Percentiles rank a stretch among this genome's conserved stretches.
phyloP scores from a whole-genome alignment of 192 early-diverging fungal genomes.

The Coemansia sp. region DNA sequence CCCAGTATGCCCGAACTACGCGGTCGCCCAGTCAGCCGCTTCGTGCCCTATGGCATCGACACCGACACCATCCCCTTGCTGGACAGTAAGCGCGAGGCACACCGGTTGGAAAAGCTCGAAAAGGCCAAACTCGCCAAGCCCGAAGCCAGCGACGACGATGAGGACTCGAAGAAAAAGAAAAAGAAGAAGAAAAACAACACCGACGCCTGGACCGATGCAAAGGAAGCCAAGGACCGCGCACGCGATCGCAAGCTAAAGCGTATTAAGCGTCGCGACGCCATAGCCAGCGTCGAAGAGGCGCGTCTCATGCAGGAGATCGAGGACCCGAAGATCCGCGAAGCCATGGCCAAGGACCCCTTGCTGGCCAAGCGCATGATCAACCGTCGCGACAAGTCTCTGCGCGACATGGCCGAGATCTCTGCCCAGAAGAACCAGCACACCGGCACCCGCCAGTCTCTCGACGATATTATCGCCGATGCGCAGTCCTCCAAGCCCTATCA shows the following conservation, averaged over 20 bases:
- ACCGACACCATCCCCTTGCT: constrained; percentile 46
- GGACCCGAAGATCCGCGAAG: constrained; percentile 39
- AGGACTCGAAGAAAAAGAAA: neutral
- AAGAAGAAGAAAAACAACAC: constrained; percentile 29
- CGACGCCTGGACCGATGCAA: constrained; percentile 39
- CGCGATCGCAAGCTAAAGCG: constrained; percentile 48
- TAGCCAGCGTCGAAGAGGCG: constrained; percentile 18
- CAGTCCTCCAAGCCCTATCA: neutral
- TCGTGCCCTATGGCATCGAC: constrained; percentile 38
- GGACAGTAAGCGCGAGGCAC: constrained; percentile 52
- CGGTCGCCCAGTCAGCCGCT: constrained; percentile 28
- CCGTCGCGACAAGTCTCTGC: constrained; percentile 47
- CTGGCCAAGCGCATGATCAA: constrained; percentile 50
- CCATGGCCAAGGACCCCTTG: constrained; percentile 45
- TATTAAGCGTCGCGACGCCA: constrained; percentile 27
- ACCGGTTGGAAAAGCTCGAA: constrained; percentile 46
- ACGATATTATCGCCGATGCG: neutral
- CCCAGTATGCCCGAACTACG: constrained; percentile 94
- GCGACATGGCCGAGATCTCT: constrained; percentile 21
- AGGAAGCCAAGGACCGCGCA: constrained; percentile 27
- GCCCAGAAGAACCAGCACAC: constrained; percentile 5
- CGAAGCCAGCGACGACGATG: neutral
- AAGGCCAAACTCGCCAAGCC: constrained; percentile 32
- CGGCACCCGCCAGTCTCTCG: constrained; percentile 2
- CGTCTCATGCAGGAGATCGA: constrained; percentile 28